Base-by-base conservation (phyloP, 176 grass and related monocot species). In the Lolium multiflorum region DNA sequence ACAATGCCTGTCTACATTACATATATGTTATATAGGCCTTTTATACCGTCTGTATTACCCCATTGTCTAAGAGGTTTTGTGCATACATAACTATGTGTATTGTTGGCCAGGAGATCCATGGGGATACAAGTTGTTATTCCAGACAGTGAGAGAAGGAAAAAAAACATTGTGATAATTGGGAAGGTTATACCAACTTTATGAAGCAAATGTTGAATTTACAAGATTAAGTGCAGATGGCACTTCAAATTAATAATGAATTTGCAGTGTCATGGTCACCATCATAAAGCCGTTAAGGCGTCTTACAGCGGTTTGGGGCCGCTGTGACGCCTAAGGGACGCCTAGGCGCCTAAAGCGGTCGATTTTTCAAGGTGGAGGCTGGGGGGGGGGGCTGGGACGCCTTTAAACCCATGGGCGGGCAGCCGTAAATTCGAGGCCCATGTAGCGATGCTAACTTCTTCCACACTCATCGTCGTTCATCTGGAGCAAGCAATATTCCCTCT, bases 31-130 rank as follows among this genome's bases (percentile, higher is more conserved):
- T 63, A 26, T 6, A 24, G 70, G 71, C 43, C 41, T n/a, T 43
- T n/a, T 44, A 71, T 46, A 74, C 46, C 22, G 48, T 74, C 22
- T 49, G n/a, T 74, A 49, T 74, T 74, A 26, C 46, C 71, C 13
- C 21, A 15, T 26, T 74, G 11, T 49, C 46, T 25, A 24, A 50
- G 21, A 22, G 43, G 71, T 74, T 74, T 14, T 49, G 48, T 50
- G 71, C 71, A 50, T 28, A 50, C 50, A 51, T 74, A 18, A 2
- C 28, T 74, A 74, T 48, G 22, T 74, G 71, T 17, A 67, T 6
- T 38, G 15, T 67, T 67, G 28, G 14, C 14, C 64, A 31, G 31
- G 12, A 65, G 13, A 14, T 12, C 31, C 62, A 35, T 6, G 62
- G 28, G 59, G 12, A 62, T 25, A 52, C 50, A 58, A 35, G 31